Base-by-base conservation (phyloP, 192 early-diverging fungal species). In the Entomortierella lignicola region DNA sequence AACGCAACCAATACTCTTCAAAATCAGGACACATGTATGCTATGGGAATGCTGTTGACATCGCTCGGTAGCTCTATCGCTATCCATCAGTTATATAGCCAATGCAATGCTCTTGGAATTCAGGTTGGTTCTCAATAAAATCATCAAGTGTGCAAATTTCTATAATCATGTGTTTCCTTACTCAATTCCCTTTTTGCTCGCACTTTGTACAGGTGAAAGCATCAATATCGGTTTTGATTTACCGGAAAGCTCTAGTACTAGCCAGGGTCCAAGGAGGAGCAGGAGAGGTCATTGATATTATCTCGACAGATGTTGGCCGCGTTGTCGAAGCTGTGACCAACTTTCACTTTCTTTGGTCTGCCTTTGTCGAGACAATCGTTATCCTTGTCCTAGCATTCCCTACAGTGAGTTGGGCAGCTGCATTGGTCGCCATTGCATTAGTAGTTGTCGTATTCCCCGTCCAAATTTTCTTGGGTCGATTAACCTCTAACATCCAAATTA, bases 251-350 rank as follows among this genome's bases (percentile, higher is more conserved):
- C 77, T 91, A 21, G 71, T 68, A 62, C 72, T 91, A 17, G 84
- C 84, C 54, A 86, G 86, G 52, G 82, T 92, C 51, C 84, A 82
- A 20, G 88, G 87, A 11, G 89, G 89, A n/a, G 84, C 88, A 50
- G 90, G 90, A 12, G 87, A 91, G 48, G 83, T 91, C 59, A 87
- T 91, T 31, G 92, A 91, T 47, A 65, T 91, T 32, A 89, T 91
- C 17, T 91, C 90, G 2, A 89, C 82, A 55, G 90, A 91, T 63
- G 86, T 85, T 54, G 87, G 86, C 55, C 82, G 75, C 5, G 58
- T 91, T n/a, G 90, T 87, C n/a, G 90, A 91, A 41, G 85, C 89
- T 2, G 73, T 74, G 15, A 82, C 85, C 55, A 83, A 86, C 63
- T 91, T 84, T 73, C 90, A 91, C 61, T 92, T 81, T 51, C 37